phyloP scores from a whole-genome alignment of 768 basidiomycete species.

The Cyathus striatus region DNA sequence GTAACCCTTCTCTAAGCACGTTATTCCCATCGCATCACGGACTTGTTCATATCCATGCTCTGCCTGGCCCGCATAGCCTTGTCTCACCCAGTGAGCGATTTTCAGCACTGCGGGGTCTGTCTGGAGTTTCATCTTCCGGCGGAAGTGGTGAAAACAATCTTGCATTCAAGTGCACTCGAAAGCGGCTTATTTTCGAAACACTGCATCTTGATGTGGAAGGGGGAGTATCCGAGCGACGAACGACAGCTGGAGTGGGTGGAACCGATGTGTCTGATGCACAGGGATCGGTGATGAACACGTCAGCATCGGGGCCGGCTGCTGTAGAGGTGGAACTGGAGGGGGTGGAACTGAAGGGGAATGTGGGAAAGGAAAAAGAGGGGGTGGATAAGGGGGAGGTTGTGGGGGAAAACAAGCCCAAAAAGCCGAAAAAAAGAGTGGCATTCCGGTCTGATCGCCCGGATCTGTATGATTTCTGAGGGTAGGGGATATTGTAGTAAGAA shows the following conservation, averaged over 20 bases:
- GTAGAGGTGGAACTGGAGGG: slow-evolving; percentile 1
- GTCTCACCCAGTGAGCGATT: slow-evolving; percentile 77
- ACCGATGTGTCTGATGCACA: slow-evolving; percentile 22
- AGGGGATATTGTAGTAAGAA: no score
- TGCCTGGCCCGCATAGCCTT: slow-evolving; percentile 73
- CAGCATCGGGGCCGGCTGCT: not conserved
- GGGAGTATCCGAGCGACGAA: slow-evolving; percentile 74
- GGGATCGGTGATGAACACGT: slow-evolving; percentile 3
- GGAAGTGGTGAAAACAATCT: slow-evolving; percentile 94
- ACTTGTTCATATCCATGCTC: slow-evolving; percentile 66
- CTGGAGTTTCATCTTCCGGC: slow-evolving; percentile 44
- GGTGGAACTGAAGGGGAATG: not conserved
- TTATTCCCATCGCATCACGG: slow-evolving; percentile 87
- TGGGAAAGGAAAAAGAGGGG: slow-evolving; percentile 7
- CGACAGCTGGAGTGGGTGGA: slow-evolving; percentile 34
- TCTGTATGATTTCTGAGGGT: slow-evolving; percentile 64
- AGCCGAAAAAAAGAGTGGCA: slow-evolving; percentile 60
- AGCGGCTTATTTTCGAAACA: slow-evolving; percentile 85
- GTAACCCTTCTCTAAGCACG: slow-evolving; percentile 66
- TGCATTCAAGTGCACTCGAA: slow-evolving; percentile 89
- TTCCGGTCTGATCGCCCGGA: slow-evolving; percentile 67
- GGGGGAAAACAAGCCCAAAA: slow-evolving; percentile 23
- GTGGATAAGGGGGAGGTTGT: slow-evolving; percentile 9
- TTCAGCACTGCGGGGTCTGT: slow-evolving; percentile 80
- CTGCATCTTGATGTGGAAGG: slow-evolving; percentile 85